Base-by-base conservation (phyloP, 2,329 filamentous ascomycete species). In the Fusarium drepaniforme region DNA sequence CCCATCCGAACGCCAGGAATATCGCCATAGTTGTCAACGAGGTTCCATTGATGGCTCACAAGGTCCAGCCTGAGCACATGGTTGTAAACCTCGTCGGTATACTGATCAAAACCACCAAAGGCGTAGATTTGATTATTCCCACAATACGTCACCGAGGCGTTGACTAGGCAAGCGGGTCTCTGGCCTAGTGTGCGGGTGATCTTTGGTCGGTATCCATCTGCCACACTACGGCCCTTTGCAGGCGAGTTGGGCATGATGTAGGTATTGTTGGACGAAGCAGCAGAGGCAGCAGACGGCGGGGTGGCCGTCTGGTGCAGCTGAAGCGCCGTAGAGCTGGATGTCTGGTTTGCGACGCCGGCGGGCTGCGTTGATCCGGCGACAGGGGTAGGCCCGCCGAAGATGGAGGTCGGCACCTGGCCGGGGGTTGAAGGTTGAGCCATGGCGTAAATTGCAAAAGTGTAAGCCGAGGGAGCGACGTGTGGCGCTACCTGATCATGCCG, bases 21-120 rank as follows among this genome's bases (percentile, higher is more conserved):
- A 84, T 98, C 96, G 38, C 97, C 97, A 86, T 98, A 99, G 84
- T 99, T 99, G 85, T 98, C 97, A 23, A 99, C 96, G 61, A 99
- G 87, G 76, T 91, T 97, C 97, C 97, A 99, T 82, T 97, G 94
- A 77, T 97, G 92, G 73, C 93, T 96, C 71, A 93, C 89, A 73
- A 99, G 89, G 82, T 99, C 96, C 62, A 99, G 86, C 78, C 92
- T 93, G 74, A 99, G 88, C 49, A 99, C 97, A 85, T 99, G 97
- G 81, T 99, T 99, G 85, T 99, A 99, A 21, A 99, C 94, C 86
- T 99, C 97, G 82, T 99, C 97, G 1, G 97, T 99, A 82, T 98
- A 98, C 84, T 98, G 96, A 81, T 99, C 97, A 81, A 99, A 99
- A 21, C 97, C 97, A 51, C 97, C 97, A 86, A 99, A 99, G 13